Evolutionary conservation across 768 basidiomycete species (phyloP).

Genomic region (Xerocomellus intermedius): DNA sequence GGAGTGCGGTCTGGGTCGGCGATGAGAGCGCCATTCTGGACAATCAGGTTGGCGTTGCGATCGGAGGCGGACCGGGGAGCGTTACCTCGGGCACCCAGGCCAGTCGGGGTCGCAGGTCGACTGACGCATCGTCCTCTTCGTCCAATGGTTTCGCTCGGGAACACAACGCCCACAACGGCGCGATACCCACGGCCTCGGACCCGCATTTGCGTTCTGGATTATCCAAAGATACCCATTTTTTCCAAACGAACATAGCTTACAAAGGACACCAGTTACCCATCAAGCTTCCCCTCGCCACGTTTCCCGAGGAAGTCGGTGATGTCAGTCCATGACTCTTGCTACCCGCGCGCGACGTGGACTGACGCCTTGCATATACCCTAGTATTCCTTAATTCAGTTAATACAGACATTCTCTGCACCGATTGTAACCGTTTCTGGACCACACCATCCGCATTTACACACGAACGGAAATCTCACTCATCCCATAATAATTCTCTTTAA

Average conservation of each 20-base stretch:
- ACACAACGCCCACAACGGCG: constrained; percentile 34
- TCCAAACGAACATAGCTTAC: constrained; percentile 81
- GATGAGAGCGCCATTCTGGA: constrained; percentile 63
- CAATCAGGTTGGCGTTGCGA: constrained; percentile 34
- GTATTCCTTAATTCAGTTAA: constrained; percentile 91
- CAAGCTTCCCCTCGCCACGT: constrained; percentile 84
- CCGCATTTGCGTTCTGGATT: constrained; percentile 46
- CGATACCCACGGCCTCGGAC: constrained; percentile 46
- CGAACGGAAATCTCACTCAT: constrained; percentile 85
- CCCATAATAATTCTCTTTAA: constrained; percentile 96
- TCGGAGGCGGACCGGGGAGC: constrained; percentile 48
- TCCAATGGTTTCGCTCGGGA: constrained; percentile 54
- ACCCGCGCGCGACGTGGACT: constrained; percentile 2
- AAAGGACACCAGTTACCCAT: constrained; percentile 84
- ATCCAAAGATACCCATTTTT: constrained; percentile 92
- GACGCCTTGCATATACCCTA: constrained; percentile 31
- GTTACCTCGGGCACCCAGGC: constrained; percentile 44
- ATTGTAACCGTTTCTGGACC: constrained; percentile 66
- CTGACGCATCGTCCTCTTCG: constrained; percentile 65
- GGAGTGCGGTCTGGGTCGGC: constrained; percentile 82
- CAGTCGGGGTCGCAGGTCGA: constrained; percentile 58
- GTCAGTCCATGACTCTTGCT: constrained; percentile 47
- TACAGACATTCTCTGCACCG: constrained; percentile 74
- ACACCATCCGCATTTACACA: constrained; percentile 89
- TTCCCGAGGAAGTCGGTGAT: constrained; percentile 95